Evolutionary conservation across 192 early-diverging fungal genomes (phyloP), one percentile per base, ranked within the genome.

Genomic region (Podila horticola): DNA sequence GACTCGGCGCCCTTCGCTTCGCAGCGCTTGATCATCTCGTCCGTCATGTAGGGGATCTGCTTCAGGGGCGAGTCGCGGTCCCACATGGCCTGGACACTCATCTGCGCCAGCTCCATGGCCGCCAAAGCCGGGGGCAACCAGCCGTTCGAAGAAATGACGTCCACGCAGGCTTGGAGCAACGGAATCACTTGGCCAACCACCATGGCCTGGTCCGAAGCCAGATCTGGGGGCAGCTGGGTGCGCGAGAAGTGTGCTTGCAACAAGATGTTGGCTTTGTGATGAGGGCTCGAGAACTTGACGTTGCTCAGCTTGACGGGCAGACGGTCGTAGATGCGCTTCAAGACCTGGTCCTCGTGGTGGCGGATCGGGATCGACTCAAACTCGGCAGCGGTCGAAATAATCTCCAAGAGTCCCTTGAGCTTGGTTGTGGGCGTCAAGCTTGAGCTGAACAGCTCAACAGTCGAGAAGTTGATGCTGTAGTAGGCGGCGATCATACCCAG

Each of bases 401-500:
- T 98, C 57, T 99, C 97, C 66, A 99, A 83, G 26, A 99, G 85
- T 51, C 95, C 96, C 30, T 92, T 91, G 55, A 99, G 82, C 75
- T 95, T 97, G 29, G 97, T 99, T 33, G 91, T 93, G 13, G 88
- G 88, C 26, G 91, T 92, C 66, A 99, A 86, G 64, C 94, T 95
- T 76, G 95, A 87, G 51, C 93, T 92, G 83, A 99, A 97, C 86
- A 95, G 91, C 72, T 99, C 96, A 26, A 99, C 93, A 0, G 97
- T 99, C 33, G 91, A 84, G 75, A 97, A 97, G 79, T 93, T 93
- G 83, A 99, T 94, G 85, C 97, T 94, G 84, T 99, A 99, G 85
- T 96, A 98, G 7, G 97, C 95, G 0, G 98, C 93, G 84, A 99
- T 97, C 95, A 98, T 97, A 62, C 97, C 97, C 82, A 99, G 81